Evolutionary conservation across 1,284 basidiomycete species (phyloP), one percentile per base, ranked within the genome.

Genomic region (Exobasidium cylindrosporum): DNA sequence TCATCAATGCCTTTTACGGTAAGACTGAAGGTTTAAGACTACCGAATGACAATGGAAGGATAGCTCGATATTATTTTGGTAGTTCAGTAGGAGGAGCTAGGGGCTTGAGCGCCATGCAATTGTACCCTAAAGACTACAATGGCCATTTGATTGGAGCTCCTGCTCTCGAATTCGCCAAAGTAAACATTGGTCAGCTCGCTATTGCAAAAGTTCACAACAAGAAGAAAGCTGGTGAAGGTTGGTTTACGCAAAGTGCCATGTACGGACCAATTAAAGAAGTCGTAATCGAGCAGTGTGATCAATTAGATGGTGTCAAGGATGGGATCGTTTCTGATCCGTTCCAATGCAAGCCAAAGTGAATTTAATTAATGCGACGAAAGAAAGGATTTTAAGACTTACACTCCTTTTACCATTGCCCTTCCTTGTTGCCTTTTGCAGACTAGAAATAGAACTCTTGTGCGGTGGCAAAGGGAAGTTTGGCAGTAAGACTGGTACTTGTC

Each of bases 241-340:
- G 17, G 26, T 58, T 67, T 59, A 26, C 31, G 21, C 6, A 47
- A 21, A 45, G 49, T 11, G 24, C 44, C 6, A 30, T 62, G 2
- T 23, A 21, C 6, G 52, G 24, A 10, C 21, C 68, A 6, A 58
- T 81, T 11, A 54, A 73, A 6, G 54, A 66, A 46, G 76, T 77
- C 28, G 70, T 81, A 1, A 55, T 81, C 5, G 57, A 60, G 1
- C 80, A 82, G 61, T 82, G 81, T 63, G 81, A 82, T 60, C 53
- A n/a, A 0, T 55, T 81, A n/a, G 81, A 81, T 57, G 81, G 81
- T 17, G 70, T 77, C 6, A 40, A 40, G 32, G 81, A 82, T 65
- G 80, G 81, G 5, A 67, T 82, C 26, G 66, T 82, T 45, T 65
- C 70, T 23, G 74, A 81, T 40, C 66, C 74, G 7, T 46, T 32